phyloP scores from a whole-genome alignment of 306 rosid genomes.

The Lotus japonicus region DNA sequence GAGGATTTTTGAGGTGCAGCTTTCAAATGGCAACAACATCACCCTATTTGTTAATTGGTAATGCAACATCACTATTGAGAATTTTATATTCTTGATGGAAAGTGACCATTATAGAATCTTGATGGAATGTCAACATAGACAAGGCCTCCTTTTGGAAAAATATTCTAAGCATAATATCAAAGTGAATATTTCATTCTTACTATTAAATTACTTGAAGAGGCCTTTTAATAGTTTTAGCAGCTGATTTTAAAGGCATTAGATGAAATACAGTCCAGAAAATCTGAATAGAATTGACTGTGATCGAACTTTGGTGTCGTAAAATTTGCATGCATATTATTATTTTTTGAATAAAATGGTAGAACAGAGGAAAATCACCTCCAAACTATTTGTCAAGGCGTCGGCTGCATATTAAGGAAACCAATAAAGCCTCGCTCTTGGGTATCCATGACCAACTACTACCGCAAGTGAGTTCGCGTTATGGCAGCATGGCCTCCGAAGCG shows the following conservation, averaged over 20 bases:
- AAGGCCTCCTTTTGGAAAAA: conserved; percentile 2
- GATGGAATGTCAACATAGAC: conserved; percentile 25
- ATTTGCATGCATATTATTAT: background rate
- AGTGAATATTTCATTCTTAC: background rate
- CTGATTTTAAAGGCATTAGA: background rate
- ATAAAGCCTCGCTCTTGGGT: no score
- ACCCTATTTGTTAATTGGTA: conserved; percentile 27
- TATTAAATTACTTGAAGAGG: background rate
- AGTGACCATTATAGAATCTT: conserved; percentile 34
- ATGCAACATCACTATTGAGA: conserved; percentile 28
- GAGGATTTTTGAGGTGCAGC: conserved; percentile 27
- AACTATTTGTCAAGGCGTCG: no score
- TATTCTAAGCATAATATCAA: background rate
- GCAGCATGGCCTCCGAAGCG: no score
- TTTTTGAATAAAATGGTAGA: no score
- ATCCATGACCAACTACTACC: no score
- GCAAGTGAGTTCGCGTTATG: no score
- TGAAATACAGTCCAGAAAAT: background rate
- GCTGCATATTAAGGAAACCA: no score
- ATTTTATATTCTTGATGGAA: conserved; percentile 30
- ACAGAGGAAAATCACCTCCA: no score
- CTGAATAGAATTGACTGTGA: conserved; percentile 2
- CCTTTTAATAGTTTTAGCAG: background rate
- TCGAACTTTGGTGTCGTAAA: background rate
- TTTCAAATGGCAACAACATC: conserved; percentile 27